A percentile compares a stretch with the other conserved stretches of the same genome.
phyloP scores from a whole-genome alignment of 2,329 filamentous ascomycete species.

The Phialophora verrucosa region DNA sequence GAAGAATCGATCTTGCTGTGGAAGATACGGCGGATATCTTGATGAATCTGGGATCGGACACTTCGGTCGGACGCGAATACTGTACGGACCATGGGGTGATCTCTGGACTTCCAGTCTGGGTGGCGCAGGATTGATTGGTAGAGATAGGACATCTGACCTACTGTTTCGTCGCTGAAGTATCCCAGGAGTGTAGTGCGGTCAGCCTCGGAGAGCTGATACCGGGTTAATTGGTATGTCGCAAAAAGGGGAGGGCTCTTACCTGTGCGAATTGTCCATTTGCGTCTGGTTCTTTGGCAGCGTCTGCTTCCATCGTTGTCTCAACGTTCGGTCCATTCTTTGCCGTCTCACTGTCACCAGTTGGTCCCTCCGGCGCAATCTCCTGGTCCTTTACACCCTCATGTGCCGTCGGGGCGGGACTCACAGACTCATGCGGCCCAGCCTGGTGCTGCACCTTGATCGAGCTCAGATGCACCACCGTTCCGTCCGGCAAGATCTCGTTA shows the following conservation, averaged over 20 bases:
- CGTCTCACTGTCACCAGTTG: neutral
- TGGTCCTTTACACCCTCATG: neutral
- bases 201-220: conserved; percentile 43
- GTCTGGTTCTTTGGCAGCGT: neutral
- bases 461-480: conserved; percentile 74
- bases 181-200: conserved; percentile 51
- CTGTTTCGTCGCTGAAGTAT: conserved; percentile 35
- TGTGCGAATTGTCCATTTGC: neutral
- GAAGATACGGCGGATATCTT: conserved; percentile 77
- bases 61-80: conserved; percentile 64
- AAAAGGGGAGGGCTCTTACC: neutral
- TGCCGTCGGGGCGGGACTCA: neutral
- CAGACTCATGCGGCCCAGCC: neutral
- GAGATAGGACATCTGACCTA: conserved; percentile 59
- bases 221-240: neutral
- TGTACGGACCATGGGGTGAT: conserved; percentile 59
- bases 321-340: neutral
- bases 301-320: neutral
- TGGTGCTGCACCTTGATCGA: conserved; percentile 46
- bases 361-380: neutral
- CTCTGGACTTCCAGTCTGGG: conserved; percentile 61
- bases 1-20: conserved; percentile 75
- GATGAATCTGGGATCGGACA: conserved; percentile 67
- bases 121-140: conserved; percentile 60
- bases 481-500: conserved; percentile 81